Percentiles rank a stretch among this genome's conserved stretches.
Conservation (phyloP, 176 grass and related monocot genomes). For the Carex cristatella region DNA sequence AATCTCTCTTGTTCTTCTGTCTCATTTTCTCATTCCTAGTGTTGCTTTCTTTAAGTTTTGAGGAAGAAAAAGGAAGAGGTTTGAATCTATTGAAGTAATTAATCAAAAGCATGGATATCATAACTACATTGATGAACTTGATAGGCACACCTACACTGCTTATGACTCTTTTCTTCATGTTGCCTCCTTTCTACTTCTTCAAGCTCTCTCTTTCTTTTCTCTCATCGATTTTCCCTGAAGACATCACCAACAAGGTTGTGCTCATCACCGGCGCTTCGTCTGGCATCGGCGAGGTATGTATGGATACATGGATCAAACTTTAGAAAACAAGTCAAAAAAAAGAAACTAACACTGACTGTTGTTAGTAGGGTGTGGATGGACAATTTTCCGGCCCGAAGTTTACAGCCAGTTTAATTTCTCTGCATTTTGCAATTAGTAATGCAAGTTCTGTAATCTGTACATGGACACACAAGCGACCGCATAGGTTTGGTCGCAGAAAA, state of each 20-base stretch:
- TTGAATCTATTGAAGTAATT: background rate
- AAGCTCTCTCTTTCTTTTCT: slow-evolving; percentile 8
- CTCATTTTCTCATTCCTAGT: background rate
- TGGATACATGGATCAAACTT: background rate
- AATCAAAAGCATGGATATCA: background rate
- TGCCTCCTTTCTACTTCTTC: slow-evolving; percentile 28
- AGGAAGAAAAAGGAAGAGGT: background rate
- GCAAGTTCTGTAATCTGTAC: background rate
- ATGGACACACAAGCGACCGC: background rate
- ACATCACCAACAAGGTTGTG: slow-evolving; percentile 70
- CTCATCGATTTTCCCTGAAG: slow-evolving; percentile 33
- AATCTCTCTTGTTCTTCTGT: background rate
- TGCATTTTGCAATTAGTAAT: background rate
- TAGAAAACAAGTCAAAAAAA: background rate
- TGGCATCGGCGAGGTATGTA: slow-evolving; percentile 70
- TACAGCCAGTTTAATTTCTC: background rate
- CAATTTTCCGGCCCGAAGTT: no score
- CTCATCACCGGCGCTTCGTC: slow-evolving; percentile 89
- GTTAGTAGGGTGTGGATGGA: background rate
- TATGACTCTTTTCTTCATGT: slow-evolving; percentile 16
- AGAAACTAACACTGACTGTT: background rate
- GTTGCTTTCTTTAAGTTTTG: background rate
- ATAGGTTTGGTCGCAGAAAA: background rate
- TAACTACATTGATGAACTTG: slow-evolving; percentile 23
- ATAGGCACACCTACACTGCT: slow-evolving; percentile 21